Evolutionary conservation across 371 early-diverging fungal genomes (phyloP).

Genomic region (Cokeromyces recurvatus): DNA sequence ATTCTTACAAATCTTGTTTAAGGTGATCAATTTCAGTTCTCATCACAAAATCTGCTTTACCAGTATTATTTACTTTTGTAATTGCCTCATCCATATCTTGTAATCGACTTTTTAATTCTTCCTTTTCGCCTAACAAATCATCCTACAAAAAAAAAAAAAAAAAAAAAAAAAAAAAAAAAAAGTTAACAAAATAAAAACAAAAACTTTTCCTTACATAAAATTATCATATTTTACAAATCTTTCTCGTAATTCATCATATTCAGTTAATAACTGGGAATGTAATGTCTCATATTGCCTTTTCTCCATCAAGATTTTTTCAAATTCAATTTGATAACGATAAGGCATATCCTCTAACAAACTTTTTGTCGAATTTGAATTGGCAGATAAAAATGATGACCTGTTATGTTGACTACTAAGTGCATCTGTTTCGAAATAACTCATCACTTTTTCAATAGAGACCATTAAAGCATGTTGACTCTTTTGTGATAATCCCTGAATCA

Average conservation of each 20-base stretch:
- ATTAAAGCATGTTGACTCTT: constrained; percentile 83
- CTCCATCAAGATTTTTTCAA: constrained; percentile 39
- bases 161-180: too few species aligned
- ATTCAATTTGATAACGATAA: constrained; percentile 36
- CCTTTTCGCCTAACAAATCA: constrained; percentile 56
- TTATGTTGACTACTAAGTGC: background rate
- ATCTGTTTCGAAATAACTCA: constrained; percentile 40
- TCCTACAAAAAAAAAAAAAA: constrained; percentile 45
- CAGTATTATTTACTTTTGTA: constrained; percentile 64
- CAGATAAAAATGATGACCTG: constrained; percentile 29
- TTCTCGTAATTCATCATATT: constrained; percentile 47
- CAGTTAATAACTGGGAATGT: constrained; percentile 45
- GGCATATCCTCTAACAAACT: constrained; percentile 34
- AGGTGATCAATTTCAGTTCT: constrained; percentile 86
- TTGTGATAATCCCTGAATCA: constrained; percentile 80
- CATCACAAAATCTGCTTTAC: constrained; percentile 81
- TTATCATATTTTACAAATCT: constrained; percentile 47
- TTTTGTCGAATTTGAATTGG: constrained; percentile 20
- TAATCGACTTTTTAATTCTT: constrained; percentile 58
- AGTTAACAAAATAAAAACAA: too few species aligned
- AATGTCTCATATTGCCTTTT: constrained; percentile 55
- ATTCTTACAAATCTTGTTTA: constrained; percentile 79
- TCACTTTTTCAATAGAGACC: constrained; percentile 82
- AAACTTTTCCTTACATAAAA: too few species aligned
- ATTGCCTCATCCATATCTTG: constrained; percentile 70